Base-by-base conservation (phyloP, 441 rosid species). In the Gossypium davidsonii region DNA sequence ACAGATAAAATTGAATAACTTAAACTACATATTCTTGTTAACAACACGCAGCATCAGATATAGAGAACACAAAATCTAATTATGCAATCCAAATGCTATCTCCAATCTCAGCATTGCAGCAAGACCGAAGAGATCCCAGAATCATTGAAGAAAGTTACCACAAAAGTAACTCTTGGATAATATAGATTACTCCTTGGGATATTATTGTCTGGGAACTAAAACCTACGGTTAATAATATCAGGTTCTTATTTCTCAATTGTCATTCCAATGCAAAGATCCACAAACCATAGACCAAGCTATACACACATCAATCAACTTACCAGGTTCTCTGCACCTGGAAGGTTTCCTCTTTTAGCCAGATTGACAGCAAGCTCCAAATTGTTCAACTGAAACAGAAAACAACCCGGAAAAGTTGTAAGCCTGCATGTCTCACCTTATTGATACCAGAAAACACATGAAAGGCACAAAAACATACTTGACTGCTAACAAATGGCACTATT, bases 321-420 rank as follows among this genome's bases (percentile, higher is more conserved):
- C 85, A 92, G 83, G 80, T 91, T 92, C 82, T 91, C 98, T 8
- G 98, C 96, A 74, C 94, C 94, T 67, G 96, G 98, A 67, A 92
- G 93, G 81, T 92, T 92, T 82, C 94, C 98, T 82, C 98, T 88
- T 81, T 92, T 91, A 66, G 96, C 98, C 53, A 92, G 96, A 79
- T 88, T 92, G 25, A 92, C 98, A 65, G 98, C 96, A 75, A 92
- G 93, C 80, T 92, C 98, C 86, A 92, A 80, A 81, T 92, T 92
- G 80, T 89, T 92, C 74, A 92, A 79, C 98, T 92, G 88, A 59
- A 76, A 71, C 21, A 75, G 74, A 62, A 79, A 72, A 48, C 8
- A 34, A 28, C 39, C 48, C 70, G 12, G 58, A 70, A 46, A 14
- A 59, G 49, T 73, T 70, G 37, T 73, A 55, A 75, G 70, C 79